A percentile compares a stretch with the other conserved stretches of the same genome.
These are phyloP conservation scores for Eucalyptus sp. DNA, from an alignment of 345 rosid species.

Conservation along the genomic window DNA sequence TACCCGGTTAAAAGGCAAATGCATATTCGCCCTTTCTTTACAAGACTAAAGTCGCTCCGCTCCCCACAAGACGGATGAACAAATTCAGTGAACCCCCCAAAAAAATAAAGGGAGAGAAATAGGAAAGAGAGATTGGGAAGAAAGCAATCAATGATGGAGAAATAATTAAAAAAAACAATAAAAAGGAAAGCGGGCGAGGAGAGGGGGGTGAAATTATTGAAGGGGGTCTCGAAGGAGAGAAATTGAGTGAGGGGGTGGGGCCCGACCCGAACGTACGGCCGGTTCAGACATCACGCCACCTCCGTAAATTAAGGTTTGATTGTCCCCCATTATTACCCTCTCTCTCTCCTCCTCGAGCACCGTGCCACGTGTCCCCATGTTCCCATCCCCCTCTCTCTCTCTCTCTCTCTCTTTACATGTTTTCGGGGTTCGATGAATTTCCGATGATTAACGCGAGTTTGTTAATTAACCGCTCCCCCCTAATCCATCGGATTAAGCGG, in stretches of 20 bases:
- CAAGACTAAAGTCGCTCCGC: not conserved
- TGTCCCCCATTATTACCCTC: not conserved
- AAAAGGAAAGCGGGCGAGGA: too few species aligned
- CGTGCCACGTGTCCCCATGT: slow-evolving; percentile 13
- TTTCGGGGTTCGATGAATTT: not conserved
- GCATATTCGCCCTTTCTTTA: not conserved
- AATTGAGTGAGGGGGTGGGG: not conserved
- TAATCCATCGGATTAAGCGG: not conserved
- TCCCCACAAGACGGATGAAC: not conserved
- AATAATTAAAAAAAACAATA: not conserved
- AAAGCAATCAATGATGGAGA: not conserved
- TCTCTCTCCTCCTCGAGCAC: slow-evolving; percentile 24
- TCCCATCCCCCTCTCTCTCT: not conserved
- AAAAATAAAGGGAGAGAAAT: not conserved
- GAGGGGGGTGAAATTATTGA: not conserved
- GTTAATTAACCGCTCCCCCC: not conserved
- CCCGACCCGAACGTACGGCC: slow-evolving; percentile 7
- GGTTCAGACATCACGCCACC: slow-evolving; percentile 31
- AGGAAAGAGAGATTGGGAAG: not conserved
- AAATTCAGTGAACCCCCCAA: not conserved
- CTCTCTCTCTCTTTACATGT: not conserved
- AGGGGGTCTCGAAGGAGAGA: not conserved
- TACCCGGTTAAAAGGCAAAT: not conserved
- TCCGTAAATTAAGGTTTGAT: slow-evolving; percentile 36
- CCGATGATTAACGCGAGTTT: not conserved